phyloP scores from a whole-genome alignment of 1,284 basidiomycete species.

The Papiliotrema laurentii region DNA sequence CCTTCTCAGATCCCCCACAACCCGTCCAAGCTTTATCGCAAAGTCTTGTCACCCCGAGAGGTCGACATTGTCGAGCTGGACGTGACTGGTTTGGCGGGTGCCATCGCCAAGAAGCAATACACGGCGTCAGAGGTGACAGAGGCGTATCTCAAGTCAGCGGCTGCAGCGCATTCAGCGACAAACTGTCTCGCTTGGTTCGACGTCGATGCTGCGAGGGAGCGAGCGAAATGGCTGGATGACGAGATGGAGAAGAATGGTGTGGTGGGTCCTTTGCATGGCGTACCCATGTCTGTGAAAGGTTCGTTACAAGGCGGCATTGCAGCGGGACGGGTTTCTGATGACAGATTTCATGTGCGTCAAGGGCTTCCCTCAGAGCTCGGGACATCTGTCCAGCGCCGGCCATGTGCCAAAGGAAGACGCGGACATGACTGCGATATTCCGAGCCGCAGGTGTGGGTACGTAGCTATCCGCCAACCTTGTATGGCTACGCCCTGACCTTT shows the following conservation, averaged over 20 bases:
- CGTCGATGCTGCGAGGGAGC: slow-evolving; percentile 55
- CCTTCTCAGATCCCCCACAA: slow-evolving; percentile 3
- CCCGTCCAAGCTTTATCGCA: slow-evolving; percentile 10
- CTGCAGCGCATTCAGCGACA: slow-evolving; percentile 44
- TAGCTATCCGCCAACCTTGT: neutral
- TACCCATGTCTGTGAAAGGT: slow-evolving; percentile 61
- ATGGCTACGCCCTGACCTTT: neutral
- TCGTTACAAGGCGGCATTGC: slow-evolving; percentile 1
- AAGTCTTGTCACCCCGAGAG: slow-evolving; percentile 21
- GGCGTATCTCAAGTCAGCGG: slow-evolving; percentile 28
- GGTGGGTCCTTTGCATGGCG: slow-evolving; percentile 59
- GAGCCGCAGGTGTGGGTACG: slow-evolving; percentile 12
- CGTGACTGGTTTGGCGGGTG: slow-evolving; percentile 33
- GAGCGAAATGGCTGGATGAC: slow-evolving; percentile 59
- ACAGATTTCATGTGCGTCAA: slow-evolving; percentile 6
- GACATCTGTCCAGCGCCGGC: neutral
- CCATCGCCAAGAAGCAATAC: slow-evolving; percentile 26
- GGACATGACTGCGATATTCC: slow-evolving; percentile 9
- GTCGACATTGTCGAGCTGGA: slow-evolving; percentile 30
- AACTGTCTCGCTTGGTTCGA: slow-evolving; percentile 68
- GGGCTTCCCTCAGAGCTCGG: slow-evolving; percentile 2
- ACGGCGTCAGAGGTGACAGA: slow-evolving; percentile 25
- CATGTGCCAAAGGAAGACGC: slow-evolving; percentile 6
- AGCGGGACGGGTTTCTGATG: neutral
- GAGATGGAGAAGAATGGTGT: slow-evolving; percentile 53